A percentile compares a stretch with the other conserved stretches of the same genome.
These are phyloP conservation scores for Carex littledalei DNA, from an alignment of 176 grass and related monocot species.

Conservation along the genomic window DNA sequence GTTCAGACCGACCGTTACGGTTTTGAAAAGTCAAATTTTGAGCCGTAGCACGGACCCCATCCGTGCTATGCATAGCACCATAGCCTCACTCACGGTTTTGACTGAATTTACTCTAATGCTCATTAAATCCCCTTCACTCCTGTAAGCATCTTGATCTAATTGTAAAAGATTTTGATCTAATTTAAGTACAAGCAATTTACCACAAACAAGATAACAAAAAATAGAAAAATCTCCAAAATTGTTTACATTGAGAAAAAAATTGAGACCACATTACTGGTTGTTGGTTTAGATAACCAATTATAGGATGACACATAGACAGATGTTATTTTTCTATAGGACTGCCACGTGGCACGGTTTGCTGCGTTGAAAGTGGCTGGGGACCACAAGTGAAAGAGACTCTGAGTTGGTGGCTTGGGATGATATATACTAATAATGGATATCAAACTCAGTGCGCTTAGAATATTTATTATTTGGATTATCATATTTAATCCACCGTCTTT, in stretches of 20 bases:
- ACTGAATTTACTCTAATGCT: no score
- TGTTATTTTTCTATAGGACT: neutral
- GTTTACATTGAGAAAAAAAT: neutral
- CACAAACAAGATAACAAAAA: neutral
- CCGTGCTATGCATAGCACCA: no score
- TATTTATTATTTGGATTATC: constrained; percentile 19
- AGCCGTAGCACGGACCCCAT: no score
- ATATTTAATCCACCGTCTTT: neutral
- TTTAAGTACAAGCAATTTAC: neutral
- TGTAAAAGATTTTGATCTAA: neutral
- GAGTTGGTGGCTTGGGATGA: constrained; percentile 9
- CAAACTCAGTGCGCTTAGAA: constrained; percentile 25
- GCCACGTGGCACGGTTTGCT: constrained; percentile 17
- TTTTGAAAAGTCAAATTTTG: no score
- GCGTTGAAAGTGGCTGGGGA: constrained; percentile 23
- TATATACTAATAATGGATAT: constrained; percentile 7
- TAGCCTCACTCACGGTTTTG: no score
- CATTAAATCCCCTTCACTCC: no score
- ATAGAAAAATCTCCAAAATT: neutral
- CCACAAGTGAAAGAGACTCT: neutral
- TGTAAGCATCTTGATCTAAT: neutral
- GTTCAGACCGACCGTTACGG: no score
- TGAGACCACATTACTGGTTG: neutral
- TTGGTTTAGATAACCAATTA: constrained; percentile 13
- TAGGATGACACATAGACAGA: neutral